Percentiles rank a stretch among this genome's conserved stretches.
Evolutionary conservation across 352 stramenopile species (phyloP).

Genomic region (Pythium apleroticum): DNA sequence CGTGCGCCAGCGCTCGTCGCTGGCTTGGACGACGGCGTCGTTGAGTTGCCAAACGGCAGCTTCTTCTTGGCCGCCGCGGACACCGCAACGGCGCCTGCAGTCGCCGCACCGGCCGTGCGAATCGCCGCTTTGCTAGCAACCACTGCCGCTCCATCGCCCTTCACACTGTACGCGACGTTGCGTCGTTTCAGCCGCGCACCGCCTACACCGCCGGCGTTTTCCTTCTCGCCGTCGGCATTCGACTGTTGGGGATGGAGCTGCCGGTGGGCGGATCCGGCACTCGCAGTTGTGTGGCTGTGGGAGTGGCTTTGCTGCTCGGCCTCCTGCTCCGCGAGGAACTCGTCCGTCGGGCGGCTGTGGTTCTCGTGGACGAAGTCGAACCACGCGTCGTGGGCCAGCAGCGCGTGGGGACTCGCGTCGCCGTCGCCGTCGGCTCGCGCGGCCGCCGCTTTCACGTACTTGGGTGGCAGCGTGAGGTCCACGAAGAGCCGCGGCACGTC

Average conservation of each 20-base stretch:
- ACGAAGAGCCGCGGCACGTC: conserved; percentile 58
- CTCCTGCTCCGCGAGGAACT: conserved; percentile 30
- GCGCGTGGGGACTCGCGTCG: neutral
- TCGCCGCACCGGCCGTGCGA: conserved; percentile 11
- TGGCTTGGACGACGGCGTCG: neutral
- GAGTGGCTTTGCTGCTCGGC: neutral
- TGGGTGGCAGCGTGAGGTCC: conserved; percentile 44
- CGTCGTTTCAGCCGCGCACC: conserved; percentile 11
- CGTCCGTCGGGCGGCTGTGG: conserved; percentile 61
- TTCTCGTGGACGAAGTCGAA: conserved; percentile 55
- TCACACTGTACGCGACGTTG: conserved; percentile 18
- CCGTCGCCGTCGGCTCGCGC: neutral
- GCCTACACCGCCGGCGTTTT: conserved; percentile 14
- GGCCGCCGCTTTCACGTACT: conserved; percentile 13
- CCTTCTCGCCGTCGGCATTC: conserved; percentile 25
- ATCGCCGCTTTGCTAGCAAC: conserved; percentile 17
- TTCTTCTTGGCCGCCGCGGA: conserved; percentile 11
- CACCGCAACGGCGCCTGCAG: neutral
- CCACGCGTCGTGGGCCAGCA: conserved; percentile 51
- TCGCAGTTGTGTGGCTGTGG: neutral
- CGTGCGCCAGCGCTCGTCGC: neutral
- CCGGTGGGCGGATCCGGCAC: neutral
- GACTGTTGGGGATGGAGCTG: neutral
- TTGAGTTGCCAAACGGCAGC: conserved; percentile 26
- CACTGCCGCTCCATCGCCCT: conserved; percentile 6